Evolutionary conservation across 257 asterid genomes (phyloP).

Genomic region (Przewalskia tangutica): DNA sequence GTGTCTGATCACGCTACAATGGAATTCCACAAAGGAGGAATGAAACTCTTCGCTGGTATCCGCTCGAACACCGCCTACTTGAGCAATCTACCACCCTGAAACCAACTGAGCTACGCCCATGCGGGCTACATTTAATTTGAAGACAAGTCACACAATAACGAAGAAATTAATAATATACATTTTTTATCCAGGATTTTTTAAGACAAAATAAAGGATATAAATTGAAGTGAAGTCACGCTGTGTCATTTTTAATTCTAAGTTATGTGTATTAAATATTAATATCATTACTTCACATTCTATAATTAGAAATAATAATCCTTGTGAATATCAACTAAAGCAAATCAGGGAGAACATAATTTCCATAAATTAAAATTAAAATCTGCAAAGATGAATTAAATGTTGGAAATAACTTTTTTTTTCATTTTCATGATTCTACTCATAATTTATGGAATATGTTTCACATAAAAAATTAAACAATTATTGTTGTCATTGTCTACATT

Average conservation of each 20-base stretch:
- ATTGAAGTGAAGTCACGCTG: background rate
- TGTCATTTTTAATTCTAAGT: background rate
- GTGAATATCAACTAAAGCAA: background rate
- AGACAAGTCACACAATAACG: background rate
- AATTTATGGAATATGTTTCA: background rate
- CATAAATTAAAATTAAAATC: background rate
- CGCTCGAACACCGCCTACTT: too few relatives aligned
- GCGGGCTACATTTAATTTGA: too few relatives aligned
- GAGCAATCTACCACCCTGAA: too few relatives aligned
- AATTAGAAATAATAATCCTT: background rate
- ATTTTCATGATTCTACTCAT: background rate
- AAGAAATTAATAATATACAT: too few relatives aligned
- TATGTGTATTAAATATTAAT: background rate
- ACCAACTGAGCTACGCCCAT: too few relatives aligned
- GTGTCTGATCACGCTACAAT: too few relatives aligned
- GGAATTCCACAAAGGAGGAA: too few relatives aligned
- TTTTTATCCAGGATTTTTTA: too few relatives aligned
- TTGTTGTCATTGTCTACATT: background rate
- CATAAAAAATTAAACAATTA: background rate
- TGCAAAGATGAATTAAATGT: background rate
- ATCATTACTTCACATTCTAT: too few relatives aligned
- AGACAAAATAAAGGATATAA: background rate
- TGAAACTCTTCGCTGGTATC: too few relatives aligned
- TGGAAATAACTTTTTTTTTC: background rate
- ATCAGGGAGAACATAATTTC: background rate